phyloP scores from a whole-genome alignment of 176 grass and related monocot species.

The Oryza brachyantha region DNA sequence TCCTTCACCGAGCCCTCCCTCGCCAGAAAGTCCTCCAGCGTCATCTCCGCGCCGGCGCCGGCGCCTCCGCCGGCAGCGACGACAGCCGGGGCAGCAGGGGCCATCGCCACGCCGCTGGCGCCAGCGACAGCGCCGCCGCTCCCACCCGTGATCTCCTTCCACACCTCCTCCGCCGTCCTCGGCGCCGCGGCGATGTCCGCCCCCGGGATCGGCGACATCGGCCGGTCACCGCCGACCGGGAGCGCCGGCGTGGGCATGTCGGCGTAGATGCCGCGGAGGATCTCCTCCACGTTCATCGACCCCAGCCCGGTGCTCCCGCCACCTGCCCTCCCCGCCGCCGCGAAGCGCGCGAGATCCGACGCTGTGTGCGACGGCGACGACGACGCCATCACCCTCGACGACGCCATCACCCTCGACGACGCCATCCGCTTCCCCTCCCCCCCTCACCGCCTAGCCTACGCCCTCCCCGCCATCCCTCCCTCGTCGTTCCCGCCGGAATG shows the following conservation, averaged over 20 bases:
- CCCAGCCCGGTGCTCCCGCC: constrained; percentile 41
- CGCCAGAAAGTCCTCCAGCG: constrained; percentile 90
- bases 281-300: constrained; percentile 91
- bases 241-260: constrained; percentile 36
- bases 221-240: not conserved
- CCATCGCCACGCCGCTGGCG: not conserved
- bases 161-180: constrained; percentile 73
- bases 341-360: constrained; percentile 69
- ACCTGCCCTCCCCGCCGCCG: constrained; percentile 1
- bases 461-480: constrained; percentile 7
- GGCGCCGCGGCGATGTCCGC: constrained; percentile 16
- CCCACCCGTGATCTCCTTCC: constrained; percentile 64
- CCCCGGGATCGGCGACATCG: constrained; percentile 1
- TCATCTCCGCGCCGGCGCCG: constrained; percentile 48
- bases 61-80: constrained; percentile 10
- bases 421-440: constrained; percentile 39
- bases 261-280: constrained; percentile 57
- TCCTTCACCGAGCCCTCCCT: constrained; percentile 54
- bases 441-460: constrained; percentile 12
- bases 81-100: not conserved
- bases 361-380: constrained; percentile 60
- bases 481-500: not conserved
- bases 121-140: not conserved
- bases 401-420: constrained; percentile 72
- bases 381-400: constrained; percentile 69